Evolutionary conservation across 345 rosid species (phyloP).

Genomic region (Brassica nigra): DNA sequence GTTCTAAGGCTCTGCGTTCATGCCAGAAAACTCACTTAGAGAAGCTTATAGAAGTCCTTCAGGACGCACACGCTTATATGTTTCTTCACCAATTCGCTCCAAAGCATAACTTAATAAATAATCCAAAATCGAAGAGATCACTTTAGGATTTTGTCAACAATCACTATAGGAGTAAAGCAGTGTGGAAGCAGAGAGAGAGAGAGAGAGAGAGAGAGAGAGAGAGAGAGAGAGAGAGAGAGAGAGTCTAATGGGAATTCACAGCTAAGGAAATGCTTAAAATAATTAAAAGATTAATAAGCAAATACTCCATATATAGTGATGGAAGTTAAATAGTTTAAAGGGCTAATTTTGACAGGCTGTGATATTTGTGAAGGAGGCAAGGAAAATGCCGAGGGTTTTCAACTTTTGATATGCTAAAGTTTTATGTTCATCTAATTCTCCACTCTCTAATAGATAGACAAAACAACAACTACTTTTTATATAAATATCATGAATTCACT

Average conservation of each 20-base stretch:
- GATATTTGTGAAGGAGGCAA: conserved; percentile 43
- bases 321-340: conserved; percentile 49
- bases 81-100: conserved; percentile 1
- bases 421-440: conserved; percentile 33
- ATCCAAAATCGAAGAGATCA: conserved; percentile 42
- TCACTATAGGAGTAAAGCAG: conserved; percentile 31
- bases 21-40: conserved; percentile 49
- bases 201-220: neutral
- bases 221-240: neutral
- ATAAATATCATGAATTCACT: conserved; percentile 3
- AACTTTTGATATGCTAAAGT: conserved; percentile 3
- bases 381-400: conserved; percentile 41
- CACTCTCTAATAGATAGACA: conserved; percentile 26
- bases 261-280: conserved; percentile 32
- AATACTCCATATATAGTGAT: conserved; percentile 28
- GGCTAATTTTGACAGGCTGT: conserved; percentile 85
- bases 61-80: conserved; percentile 15
- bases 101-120: conserved; percentile 1
- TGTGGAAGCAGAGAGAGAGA: conserved; percentile 28
- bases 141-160: conserved; percentile 22
- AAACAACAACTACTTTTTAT: conserved; percentile 3
- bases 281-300: conserved; percentile 31
- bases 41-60: conserved; percentile 39
- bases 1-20: conserved; percentile 38
- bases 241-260: conserved; percentile 16